Conservation (phyloP, 2,329 filamentous ascomycete genomes). For the Microcyclospora tardicrescens region DNA sequence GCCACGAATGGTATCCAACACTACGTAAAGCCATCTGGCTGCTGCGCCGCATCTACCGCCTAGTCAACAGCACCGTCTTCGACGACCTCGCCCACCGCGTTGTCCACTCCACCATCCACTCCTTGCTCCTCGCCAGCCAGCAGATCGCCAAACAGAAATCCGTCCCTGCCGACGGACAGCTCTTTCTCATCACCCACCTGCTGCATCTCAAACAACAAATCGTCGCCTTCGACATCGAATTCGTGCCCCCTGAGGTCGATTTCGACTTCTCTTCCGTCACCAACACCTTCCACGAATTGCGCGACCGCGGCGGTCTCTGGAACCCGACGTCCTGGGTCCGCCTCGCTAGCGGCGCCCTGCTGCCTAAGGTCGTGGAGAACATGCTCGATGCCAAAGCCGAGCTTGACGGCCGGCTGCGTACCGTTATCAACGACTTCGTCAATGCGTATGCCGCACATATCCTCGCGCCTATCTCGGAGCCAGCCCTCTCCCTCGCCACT, state of each 20-base stretch:
- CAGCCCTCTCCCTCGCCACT: conserved; percentile 1
- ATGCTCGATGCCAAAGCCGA: conserved; percentile 61
- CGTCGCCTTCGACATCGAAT: conserved; percentile 87
- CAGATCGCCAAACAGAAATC: conserved; percentile 50
- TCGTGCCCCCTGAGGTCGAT: conserved; percentile 50
- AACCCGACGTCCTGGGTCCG: conserved; percentile 50
- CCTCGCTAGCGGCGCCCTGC: conserved; percentile 35
- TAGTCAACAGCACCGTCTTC: conserved; percentile 57
- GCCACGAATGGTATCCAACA: conserved; percentile 48
- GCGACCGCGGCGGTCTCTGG: conserved; percentile 52
- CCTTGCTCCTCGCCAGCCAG: conserved; percentile 61
- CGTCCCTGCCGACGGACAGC: conserved; percentile 55
- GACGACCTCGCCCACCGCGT: conserved; percentile 67
- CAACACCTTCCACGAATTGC: conserved; percentile 54
- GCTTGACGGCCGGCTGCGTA: conserved; percentile 48
- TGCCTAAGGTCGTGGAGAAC: conserved; percentile 55
- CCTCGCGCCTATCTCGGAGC: conserved; percentile 32
- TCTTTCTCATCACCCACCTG: conserved; percentile 91
- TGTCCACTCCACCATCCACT: conserved; percentile 77
- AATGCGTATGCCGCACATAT: conserved; percentile 44
- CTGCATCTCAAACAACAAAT: conserved; percentile 93
- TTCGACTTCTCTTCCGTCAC: conserved; percentile 55
- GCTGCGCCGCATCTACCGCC: conserved; percentile 54
- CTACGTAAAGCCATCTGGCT: conserved; percentile 55
- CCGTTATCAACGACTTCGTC: conserved; percentile 55